Base-by-base conservation (phyloP, 2,329 filamentous ascomycete species). In the Ophiosphaerella herpotricha region DNA sequence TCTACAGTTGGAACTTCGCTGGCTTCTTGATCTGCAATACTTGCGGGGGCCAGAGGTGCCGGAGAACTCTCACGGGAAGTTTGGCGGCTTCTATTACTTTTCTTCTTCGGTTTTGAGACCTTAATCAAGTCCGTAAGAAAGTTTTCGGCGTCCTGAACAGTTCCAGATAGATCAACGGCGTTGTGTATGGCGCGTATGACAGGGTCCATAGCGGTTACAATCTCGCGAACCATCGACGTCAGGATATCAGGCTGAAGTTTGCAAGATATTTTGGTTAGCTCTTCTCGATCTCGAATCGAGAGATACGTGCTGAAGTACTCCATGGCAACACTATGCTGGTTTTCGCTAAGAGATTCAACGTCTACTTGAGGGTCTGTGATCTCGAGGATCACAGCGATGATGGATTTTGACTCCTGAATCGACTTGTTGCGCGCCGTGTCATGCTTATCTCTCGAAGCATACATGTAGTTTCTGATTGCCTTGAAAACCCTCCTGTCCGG, bases 101-200 rank as follows among this genome's bases (percentile, higher is more conserved):
- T 71, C 35, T 63, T 73, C 39, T 70, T 72, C 16, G 67, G 67
- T 37, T 78, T 77, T 8, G 75, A 72, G 3, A 64, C 79, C 54
- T 84, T 83, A 68, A 94, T 83, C 49, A 92, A 81, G 55, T 91
- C 89, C 5, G 82, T 81, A 18, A 92, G 67, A 62, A 94, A 91
- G 8, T 75, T 77, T 66, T 92, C 85, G 1, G 83, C 76, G 32
- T 89, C 85, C 33, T 80, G 80, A 6, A 93, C 71, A 16, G 89
- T 88, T 34, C 85, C 85, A 31, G 83, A 84, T 5, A 93, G 78
- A 62, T 92, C 87, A 21, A 91, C 81, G 2, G 82, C 82, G 46
- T 88, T 82, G 67, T 93, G 90, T 6, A 92, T 77, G 3, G 80
- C 76, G 18, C 89, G 81, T 48, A 94, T 90, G 51, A 91, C 84